Percentiles rank a stretch among this genome's conserved stretches.
Conservation (phyloP, 2,329 filamentous ascomycete genomes). For the Hypoxylon sp. region DNA sequence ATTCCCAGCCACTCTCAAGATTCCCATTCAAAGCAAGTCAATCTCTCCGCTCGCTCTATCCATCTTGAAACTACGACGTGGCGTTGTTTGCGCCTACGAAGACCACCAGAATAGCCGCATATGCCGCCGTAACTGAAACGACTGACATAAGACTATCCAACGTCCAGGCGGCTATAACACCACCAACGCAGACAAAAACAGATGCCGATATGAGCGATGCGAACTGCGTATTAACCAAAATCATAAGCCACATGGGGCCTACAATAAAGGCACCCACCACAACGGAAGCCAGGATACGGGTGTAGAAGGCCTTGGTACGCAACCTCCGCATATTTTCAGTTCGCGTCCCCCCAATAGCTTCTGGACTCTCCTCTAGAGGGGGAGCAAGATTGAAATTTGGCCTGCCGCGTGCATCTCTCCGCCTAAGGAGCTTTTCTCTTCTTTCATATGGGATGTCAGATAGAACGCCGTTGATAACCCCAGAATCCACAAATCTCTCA, state of each 20-base stretch:
- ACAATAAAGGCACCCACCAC: conserved; percentile 33
- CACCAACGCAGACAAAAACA: conserved; percentile 32
- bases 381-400: too few relatives aligned
- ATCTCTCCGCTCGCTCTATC: too few relatives aligned
- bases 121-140: conserved; percentile 34
- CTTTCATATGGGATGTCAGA: too few relatives aligned
- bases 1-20: too few relatives aligned
- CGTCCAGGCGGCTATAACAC: conserved; percentile 28
- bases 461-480: too few relatives aligned
- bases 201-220: conserved; percentile 25
- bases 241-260: conserved; percentile 41
- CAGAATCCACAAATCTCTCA: too few relatives aligned
- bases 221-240: conserved; percentile 18
- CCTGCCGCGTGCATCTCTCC: too few relatives aligned
- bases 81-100: too few relatives aligned
- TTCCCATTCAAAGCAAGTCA: too few relatives aligned
- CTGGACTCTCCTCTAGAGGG: too few relatives aligned
- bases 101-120: conserved; percentile 32
- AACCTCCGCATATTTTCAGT: not conserved
- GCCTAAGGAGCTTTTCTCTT: too few relatives aligned
- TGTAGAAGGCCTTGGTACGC: conserved; percentile 2
- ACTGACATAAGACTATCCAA: conserved; percentile 28
- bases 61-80: too few relatives aligned
- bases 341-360: conserved; percentile 26
- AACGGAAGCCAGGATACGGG: conserved; percentile 13